Percentiles rank a stretch among this genome's conserved stretches.
Evolutionary conservation across 192 early-diverging fungal species (phyloP).

Genomic region (Backusella tarrabulga): DNA sequence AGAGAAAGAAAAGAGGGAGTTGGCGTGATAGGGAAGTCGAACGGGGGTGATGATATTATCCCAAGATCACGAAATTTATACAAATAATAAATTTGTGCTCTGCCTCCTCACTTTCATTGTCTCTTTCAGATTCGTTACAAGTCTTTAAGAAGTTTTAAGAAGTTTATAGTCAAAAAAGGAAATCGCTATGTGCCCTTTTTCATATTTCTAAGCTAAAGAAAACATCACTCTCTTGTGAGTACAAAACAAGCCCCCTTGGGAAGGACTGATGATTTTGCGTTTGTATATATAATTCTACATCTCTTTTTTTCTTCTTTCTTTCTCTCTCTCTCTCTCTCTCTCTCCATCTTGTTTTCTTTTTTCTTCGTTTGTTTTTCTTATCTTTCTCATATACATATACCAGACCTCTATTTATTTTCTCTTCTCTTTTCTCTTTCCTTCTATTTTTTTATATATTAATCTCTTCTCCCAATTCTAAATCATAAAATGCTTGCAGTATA

Average conservation of each 20-base stretch:
- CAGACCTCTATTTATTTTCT: background rate
- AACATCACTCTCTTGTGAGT: background rate
- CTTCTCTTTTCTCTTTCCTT: background rate
- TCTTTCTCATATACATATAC: background rate
- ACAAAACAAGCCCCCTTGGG: background rate
- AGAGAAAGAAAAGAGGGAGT: background rate
- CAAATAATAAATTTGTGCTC: background rate
- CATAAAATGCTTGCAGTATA: background rate
- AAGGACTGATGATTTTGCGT: background rate
- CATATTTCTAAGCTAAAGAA: background rate
- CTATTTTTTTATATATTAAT: too few species aligned
- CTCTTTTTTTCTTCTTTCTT: background rate
- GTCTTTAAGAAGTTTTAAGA: background rate
- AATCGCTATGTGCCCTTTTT: background rate
- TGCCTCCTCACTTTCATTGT: background rate
- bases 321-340: background rate
- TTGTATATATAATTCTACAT: background rate
- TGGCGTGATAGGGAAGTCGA: background rate
- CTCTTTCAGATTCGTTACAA: background rate
- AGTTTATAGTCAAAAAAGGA: background rate
- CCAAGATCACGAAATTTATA: background rate
- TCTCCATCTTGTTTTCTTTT: background rate
- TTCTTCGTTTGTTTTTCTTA: background rate
- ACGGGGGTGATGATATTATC: background rate
- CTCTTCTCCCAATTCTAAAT: background rate